Percentiles rank a stretch among this genome's conserved stretches.
Conservation (phyloP, 352 stramenopile genomes). For the Aphanomyces invadans region DNA sequence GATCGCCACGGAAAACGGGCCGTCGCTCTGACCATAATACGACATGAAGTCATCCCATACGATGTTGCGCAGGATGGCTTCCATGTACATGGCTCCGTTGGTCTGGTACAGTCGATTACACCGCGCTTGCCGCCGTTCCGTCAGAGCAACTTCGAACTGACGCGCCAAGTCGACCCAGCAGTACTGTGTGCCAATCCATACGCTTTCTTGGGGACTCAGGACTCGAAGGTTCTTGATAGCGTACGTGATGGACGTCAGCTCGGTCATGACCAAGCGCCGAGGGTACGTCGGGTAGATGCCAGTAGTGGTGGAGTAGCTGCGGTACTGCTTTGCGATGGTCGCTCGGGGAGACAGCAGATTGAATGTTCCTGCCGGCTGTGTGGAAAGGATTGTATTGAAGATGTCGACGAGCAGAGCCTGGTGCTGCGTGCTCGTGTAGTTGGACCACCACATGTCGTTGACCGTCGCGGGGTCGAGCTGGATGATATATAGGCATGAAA, state of each 20-base stretch:
- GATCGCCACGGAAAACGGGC: not conserved
- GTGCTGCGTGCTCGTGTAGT: slow-evolving; percentile 1
- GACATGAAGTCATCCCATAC: not conserved
- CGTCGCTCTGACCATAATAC: not conserved
- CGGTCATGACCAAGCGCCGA: not conserved
- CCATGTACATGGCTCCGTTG: slow-evolving; percentile 17
- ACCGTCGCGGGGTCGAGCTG: not conserved
- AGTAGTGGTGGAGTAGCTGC: not conserved
- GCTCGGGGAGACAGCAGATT: not conserved
- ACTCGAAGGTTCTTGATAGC: slow-evolving; percentile 1
- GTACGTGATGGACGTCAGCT: slow-evolving; percentile 10
- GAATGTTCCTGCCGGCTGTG: not conserved
- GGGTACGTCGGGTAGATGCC: not conserved
- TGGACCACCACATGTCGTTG: slow-evolving; percentile 18
- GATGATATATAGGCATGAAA: not conserved
- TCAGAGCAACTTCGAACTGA: slow-evolving; percentile 2
- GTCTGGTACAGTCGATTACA: not conserved
- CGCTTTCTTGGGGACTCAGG: not conserved
- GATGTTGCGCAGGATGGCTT: slow-evolving; percentile 12
- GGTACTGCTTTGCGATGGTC: slow-evolving; percentile 1
- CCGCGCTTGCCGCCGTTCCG: not conserved
- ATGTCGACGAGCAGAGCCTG: slow-evolving; percentile 17
- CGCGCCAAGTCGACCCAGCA: slow-evolving; percentile 6
- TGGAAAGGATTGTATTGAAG: not conserved
- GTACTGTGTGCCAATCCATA: slow-evolving; percentile 6